Evolutionary conservation across 2,329 filamentous ascomycete genomes (phyloP), one percentile per base, ranked within the genome.

Genomic region (Pyrenochaeta sp.): DNA sequence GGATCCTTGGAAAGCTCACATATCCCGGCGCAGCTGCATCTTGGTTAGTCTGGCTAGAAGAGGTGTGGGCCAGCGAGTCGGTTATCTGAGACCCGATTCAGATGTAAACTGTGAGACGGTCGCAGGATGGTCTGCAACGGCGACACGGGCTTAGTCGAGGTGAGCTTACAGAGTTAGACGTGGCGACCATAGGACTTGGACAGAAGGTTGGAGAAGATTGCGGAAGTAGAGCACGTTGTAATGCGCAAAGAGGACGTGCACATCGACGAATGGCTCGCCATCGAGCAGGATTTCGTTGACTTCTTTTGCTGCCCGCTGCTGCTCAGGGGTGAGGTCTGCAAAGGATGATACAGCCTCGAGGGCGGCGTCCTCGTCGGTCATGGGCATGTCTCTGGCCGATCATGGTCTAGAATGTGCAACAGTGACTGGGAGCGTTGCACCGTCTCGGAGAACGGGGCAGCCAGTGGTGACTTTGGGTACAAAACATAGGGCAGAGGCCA

Each of bases 161-260:
- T 35, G 47, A 41, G 47, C 67, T 55, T 65, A 71, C 60, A 75
- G 66, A n/a, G 73, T 76, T 48, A 76, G 58, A 34, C 73, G 65
- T 20, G 66, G 49, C 17, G 74, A 76, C 74, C 74, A 77, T 4
- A 70, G 59, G 15, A 76, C 62, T 37, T 76, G 66, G n/a, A 76
- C 73, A 22, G 65, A 63, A 6, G 69, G 60, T 6, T 68, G 37
- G 2, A 77, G 64, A 9, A 75, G 62, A 14, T 55, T 53, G 29
- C 72, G 65, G 55, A 77, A 76, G 63, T 77, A 76, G 29, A 77
- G 58, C 17, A 65, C 58, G 49, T 75, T 65, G 53, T 73, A 76
- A 38, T 70, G 59, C 10, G 45, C 53, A 43, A 75, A 74, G 5
- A 76, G 67, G 41, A 69, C 58, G 31, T 73, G 69, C 14, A 75